Percentiles rank a stretch among this genome's conserved stretches.
Evolutionary conservation across 1,284 basidiomycete genomes (phyloP).

Genomic region (Ceratorhiza oryzae-sativae): DNA sequence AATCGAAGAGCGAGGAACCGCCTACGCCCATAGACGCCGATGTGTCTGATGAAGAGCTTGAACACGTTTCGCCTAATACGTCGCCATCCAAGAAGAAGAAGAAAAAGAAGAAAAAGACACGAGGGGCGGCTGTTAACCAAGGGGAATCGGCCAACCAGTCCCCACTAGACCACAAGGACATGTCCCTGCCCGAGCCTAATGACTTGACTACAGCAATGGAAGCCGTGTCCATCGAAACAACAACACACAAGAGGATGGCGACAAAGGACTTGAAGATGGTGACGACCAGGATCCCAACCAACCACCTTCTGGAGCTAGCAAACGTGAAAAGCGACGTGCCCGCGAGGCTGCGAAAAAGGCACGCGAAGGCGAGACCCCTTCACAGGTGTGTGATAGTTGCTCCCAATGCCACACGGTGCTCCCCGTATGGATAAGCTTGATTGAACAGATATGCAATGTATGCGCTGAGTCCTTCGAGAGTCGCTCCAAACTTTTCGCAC

Average conservation of each 20-base stretch:
- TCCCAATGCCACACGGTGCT: neutral
- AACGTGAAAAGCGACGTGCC: conserved; percentile 81
- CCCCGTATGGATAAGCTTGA: neutral
- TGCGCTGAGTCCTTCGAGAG: conserved; percentile 72
- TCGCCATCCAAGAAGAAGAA: conserved; percentile 44
- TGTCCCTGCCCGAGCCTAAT: conserved; percentile 6
- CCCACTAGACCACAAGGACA: conserved; percentile 3
- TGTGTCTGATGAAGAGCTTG: conserved; percentile 7
- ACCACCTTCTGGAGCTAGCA: conserved; percentile 49
- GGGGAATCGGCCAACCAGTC: conserved; percentile 19
- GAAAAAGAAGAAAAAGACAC: conserved; percentile 44
- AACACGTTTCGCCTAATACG: conserved; percentile 38
- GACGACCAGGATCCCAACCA: conserved; percentile 35
- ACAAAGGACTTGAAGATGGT: conserved; percentile 41
- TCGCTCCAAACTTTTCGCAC: conserved; percentile 80
- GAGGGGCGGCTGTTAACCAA: conserved; percentile 23
- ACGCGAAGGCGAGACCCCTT: conserved; percentile 51
- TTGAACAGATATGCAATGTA: conserved; percentile 69
- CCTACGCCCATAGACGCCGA: conserved; percentile 44
- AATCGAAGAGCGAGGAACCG: conserved; percentile 39
- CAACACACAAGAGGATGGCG: conserved; percentile 36
- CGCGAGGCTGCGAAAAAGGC: conserved; percentile 79
- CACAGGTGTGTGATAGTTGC: conserved; percentile 11
- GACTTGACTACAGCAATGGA: conserved; percentile 29
- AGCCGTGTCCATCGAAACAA: conserved; percentile 17